Percentiles rank a stretch among this genome's conserved stretches.
These are phyloP conservation scores for Fusarium oligoseptatum DNA, from an alignment of 2,329 filamentous ascomycete species.

Conservation along the genomic window DNA sequence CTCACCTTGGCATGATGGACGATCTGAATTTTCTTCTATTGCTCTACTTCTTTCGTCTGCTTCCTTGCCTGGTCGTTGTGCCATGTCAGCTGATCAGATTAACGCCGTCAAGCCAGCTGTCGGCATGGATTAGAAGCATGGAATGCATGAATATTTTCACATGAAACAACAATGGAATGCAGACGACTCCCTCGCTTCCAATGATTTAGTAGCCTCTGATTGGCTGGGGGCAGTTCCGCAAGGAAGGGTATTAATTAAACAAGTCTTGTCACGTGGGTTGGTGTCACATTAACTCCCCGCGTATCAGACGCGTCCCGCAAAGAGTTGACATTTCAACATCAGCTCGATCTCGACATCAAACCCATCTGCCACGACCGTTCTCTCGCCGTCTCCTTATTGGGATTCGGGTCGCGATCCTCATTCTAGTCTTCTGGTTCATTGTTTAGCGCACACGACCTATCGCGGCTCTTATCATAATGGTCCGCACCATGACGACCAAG, in stretches of 20 bases:
- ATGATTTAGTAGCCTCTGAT: background rate
- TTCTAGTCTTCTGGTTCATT: background rate
- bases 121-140: background rate
- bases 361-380: slow-evolving; percentile 6
- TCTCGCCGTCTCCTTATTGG: background rate
- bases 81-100: background rate
- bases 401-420: background rate
- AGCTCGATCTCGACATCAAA: slow-evolving; percentile 15
- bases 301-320: slow-evolving; percentile 28
- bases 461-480: slow-evolving; percentile 21
- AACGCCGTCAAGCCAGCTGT: background rate
- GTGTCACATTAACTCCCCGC: slow-evolving; percentile 36
- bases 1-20: slow-evolving; percentile 33
- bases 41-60: background rate
- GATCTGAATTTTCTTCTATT: slow-evolving; percentile 25
- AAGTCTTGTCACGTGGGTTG: slow-evolving; percentile 41
- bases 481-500: slow-evolving; percentile 40
- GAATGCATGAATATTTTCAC: background rate
- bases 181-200: background rate
- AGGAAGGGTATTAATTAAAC: background rate
- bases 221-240: background rate
- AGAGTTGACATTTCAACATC: slow-evolving; percentile 1
- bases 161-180: slow-evolving; percentile 12
- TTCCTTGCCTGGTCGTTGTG: background rate
- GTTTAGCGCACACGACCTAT: background rate